Evolutionary conservation across 768 basidiomycete genomes (phyloP).

Genomic region (Hygrophorus pudorinus): DNA sequence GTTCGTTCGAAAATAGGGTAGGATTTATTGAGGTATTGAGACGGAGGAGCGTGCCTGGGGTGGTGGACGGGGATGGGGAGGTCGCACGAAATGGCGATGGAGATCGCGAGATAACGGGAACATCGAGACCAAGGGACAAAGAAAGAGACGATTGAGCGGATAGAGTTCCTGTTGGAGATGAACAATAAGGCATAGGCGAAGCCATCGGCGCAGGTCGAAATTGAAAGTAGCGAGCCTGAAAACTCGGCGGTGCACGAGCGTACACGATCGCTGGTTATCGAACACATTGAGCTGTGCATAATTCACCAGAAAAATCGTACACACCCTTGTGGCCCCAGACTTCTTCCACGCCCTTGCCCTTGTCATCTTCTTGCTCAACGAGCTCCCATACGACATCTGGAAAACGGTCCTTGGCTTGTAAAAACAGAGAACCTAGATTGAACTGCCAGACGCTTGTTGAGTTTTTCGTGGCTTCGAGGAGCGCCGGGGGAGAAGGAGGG

Average conservation of each 20-base stretch:
- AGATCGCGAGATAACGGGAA: conserved; percentile 31
- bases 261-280: conserved; percentile 72
- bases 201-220: conserved; percentile 52
- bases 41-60: conserved; percentile 40
- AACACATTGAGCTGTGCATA: background rate
- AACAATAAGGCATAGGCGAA: conserved; percentile 35
- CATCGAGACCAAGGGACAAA: conserved; percentile 37
- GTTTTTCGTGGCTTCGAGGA: conserved; percentile 54
- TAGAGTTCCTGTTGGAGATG: conserved; percentile 38
- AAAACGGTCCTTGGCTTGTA: conserved; percentile 81
- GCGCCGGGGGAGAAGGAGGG: conserved; percentile 31
- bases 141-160: conserved; percentile 56
- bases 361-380: conserved; percentile 37
- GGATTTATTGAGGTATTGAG: conserved; percentile 63
- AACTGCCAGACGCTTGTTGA: conserved; percentile 71
- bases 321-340: conserved; percentile 95
- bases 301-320: conserved; percentile 12
- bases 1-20: conserved; percentile 76
- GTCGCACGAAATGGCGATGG: conserved; percentile 34
- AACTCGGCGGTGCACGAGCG: conserved; percentile 85
- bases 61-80: conserved; percentile 37
- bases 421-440: conserved; percentile 73
- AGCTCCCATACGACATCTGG: conserved; percentile 96
- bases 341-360: conserved; percentile 37
- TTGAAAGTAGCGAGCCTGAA: conserved; percentile 84